Evolutionary conservation across 495 filamentous ascomycete genomes (phyloP).

Genomic region (Achaetomiella virescens): DNA sequence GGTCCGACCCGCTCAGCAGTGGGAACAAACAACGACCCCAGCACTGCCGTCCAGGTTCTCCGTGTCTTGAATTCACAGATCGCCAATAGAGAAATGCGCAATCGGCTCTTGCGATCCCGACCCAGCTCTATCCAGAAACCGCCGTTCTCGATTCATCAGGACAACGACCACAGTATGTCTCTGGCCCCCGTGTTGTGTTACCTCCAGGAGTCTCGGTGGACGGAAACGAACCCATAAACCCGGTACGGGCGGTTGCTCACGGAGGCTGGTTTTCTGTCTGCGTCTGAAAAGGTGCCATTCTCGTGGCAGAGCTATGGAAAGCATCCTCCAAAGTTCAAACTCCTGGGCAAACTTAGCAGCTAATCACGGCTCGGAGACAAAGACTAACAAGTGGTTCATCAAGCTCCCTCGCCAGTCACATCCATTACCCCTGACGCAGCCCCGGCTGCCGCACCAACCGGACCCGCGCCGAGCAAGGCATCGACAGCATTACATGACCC

Average conservation of each 20-base stretch:
- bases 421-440: not conserved
- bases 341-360: too few relatives aligned
- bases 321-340: not conserved
- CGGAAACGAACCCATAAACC: not conserved
- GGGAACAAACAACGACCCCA: conserved; percentile 1
- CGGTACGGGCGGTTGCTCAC: not conserved
- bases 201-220: not conserved
- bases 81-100: conserved; percentile 34
- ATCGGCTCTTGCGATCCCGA: conserved; percentile 32
- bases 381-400: conserved; percentile 1
- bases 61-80: conserved; percentile 2
- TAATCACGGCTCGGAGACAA: not conserved
- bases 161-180: conserved; percentile 32
- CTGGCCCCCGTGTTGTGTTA: not conserved
- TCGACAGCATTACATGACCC: conserved; percentile 17
- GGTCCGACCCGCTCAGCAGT: conserved; percentile 2
- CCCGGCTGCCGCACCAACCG: conserved; percentile 7
- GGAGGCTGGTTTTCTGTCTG: not conserved
- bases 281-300: not conserved
- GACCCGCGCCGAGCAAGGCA: conserved; percentile 15
- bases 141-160: conserved; percentile 26
- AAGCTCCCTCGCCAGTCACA: conserved; percentile 7
- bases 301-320: not conserved
- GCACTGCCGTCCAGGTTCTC: not conserved
- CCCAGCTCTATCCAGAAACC: conserved; percentile 28